Evolutionary conservation across 805 yeast species (phyloP).

Genomic region (Metschnikowia reukaufii): DNA sequence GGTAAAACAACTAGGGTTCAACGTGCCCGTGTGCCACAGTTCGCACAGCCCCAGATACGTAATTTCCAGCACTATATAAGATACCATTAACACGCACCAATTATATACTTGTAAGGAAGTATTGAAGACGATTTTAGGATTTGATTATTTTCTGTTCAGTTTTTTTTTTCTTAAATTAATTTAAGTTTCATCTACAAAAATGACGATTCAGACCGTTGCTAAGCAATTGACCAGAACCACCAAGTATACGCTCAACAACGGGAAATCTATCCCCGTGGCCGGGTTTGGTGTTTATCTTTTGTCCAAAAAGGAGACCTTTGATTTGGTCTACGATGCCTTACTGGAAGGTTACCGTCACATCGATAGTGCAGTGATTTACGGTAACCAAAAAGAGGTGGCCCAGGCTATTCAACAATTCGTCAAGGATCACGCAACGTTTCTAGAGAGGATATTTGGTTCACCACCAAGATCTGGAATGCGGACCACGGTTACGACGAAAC

Average conservation of each 20-base stretch:
- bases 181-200: constrained; percentile 16
- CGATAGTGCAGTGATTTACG: constrained; percentile 70
- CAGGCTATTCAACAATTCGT: constrained; percentile 58
- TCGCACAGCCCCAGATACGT: neutral
- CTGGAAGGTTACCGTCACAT: constrained; percentile 69
- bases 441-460: constrained; percentile 38
- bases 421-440: constrained; percentile 34
- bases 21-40: neutral
- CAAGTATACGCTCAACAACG: constrained; percentile 51
- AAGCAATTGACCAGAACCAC: constrained; percentile 36
- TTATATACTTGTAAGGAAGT: no score
- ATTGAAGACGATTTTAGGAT: no score
- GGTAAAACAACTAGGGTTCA: neutral
- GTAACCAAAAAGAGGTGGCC: constrained; percentile 61
- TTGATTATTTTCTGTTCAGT: neutral
- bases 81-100: no score
- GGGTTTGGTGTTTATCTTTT: constrained; percentile 57
- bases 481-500: constrained; percentile 51
- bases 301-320: constrained; percentile 36
- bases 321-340: constrained; percentile 57
- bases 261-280: constrained; percentile 53
- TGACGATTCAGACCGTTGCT: constrained; percentile 38
- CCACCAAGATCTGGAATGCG: constrained; percentile 32
- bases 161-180: no score
- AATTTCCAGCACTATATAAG: neutral